Evolutionary conservation across 2,329 filamentous ascomycete species (phyloP), one percentile per base, ranked within the genome.

Genomic region (Beauveria rudraprayagi): DNA sequence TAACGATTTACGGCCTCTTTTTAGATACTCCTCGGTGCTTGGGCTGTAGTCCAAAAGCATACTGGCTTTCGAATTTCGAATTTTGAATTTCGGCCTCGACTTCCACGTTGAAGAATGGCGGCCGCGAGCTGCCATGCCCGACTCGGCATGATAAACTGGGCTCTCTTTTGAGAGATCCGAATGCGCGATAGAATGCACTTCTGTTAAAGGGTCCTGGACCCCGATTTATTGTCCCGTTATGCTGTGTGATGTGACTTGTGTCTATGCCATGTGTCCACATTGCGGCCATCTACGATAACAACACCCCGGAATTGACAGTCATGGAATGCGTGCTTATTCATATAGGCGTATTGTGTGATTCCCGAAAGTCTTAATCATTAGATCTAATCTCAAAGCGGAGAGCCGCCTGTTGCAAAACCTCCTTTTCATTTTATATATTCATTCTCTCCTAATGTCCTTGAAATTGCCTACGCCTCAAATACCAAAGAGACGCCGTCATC

Each of bases 401-500:
- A 34, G 30, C 30, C 30, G 30, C 30, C 30, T 34, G 11, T 34
- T 14, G 11, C 30, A 14, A 34, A 34, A 11, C 30, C 16, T 28
- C 24, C 24, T 26, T 44, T 56, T 46, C 16, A 28, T 14, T 55
- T 55, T 40, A 55, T 55, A 40, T 43, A 43, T 41, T 54, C 52
- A 54, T 54, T 41, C 30, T 5, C 4, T n/a, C 50, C 24, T 9
- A 40, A 50, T 9, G 7, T 22, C 28, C 41, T 34, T n/a, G 40
- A 43, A 14, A 26, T 19, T 37, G 3, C 24, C 68, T 72, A 82
- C 47, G 80, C 78, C 71, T 88, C 84, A 71, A 90, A 91, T 1
- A 91, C 83, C 68, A 91, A 72, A 30, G 84, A 78, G 28, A 90
- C 73, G 7, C 84, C 82, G 71, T 99, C 94, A 76, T 99, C 94